phyloP scores from a whole-genome alignment of 495 filamentous ascomycete species.

The Penicillium waksmanii region DNA sequence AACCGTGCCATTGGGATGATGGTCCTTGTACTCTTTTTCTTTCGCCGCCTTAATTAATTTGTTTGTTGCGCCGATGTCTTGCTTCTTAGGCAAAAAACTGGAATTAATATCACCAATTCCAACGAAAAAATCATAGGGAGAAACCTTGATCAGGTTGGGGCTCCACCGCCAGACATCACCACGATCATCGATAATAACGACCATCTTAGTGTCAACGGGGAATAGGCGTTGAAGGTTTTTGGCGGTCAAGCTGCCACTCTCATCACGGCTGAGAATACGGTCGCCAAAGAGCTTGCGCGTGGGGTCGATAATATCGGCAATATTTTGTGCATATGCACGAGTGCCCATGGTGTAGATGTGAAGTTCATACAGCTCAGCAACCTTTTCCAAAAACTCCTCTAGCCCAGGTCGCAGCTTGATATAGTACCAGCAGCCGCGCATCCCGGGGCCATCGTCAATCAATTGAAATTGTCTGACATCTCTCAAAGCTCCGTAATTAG shows the following conservation, averaged over 20 bases:
- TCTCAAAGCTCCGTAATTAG: constrained; percentile 89
- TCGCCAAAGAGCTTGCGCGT: constrained; percentile 88
- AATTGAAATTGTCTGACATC: constrained; percentile 87
- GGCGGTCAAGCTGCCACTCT: constrained; percentile 87
- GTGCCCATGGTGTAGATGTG: constrained; percentile 99
- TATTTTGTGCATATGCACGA: constrained; percentile 86
- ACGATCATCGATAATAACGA: constrained; percentile 96
- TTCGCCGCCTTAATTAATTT: constrained; percentile 25
- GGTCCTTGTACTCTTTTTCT: constrained; percentile 29
- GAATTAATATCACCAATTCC: constrained; percentile 99
- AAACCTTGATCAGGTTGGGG: constrained; percentile 91
- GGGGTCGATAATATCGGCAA: constrained; percentile 92
- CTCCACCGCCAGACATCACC: constrained; percentile 98
- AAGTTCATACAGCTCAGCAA: constrained; percentile 85
- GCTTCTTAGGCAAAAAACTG: constrained; percentile 88
- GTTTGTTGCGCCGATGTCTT: constrained; percentile 59
- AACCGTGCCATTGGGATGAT: constrained; percentile 42
- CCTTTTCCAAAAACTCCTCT: constrained; percentile 75
- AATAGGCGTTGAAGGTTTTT: constrained; percentile 93
- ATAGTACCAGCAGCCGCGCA: constrained; percentile 87
- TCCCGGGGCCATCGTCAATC: constrained; percentile 76
- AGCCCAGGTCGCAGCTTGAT: constrained; percentile 97
- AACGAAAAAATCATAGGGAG: constrained; percentile 94
- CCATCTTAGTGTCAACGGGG: constrained; percentile 98
- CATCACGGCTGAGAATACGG: constrained; percentile 91